phyloP scores from a whole-genome alignment of 2,329 filamentous ascomycete species.

The Sclerotiophoma versabilis region DNA sequence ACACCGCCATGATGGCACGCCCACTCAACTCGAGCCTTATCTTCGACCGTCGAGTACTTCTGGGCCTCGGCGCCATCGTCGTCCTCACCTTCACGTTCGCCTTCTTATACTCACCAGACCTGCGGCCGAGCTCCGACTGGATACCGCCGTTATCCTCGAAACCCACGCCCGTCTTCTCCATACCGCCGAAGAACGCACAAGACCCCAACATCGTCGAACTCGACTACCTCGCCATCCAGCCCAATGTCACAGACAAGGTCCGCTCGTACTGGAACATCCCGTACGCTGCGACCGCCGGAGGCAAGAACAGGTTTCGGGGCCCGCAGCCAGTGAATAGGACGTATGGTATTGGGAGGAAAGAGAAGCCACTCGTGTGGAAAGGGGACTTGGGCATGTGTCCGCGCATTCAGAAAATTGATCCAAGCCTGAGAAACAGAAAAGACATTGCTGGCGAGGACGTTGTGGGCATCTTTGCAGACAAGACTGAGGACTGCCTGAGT shows the following conservation, averaged over 20 bases:
- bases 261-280: constrained; percentile 45
- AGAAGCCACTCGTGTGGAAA: constrained; percentile 38
- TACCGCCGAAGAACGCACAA: constrained; percentile 32
- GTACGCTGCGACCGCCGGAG: constrained; percentile 39
- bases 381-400: constrained; percentile 45
- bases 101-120: constrained; percentile 37
- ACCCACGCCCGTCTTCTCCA: constrained; percentile 29
- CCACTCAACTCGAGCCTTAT: constrained; percentile 36
- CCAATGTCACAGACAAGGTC: constrained; percentile 37
- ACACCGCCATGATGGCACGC: constrained; percentile 27
- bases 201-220: constrained; percentile 41
- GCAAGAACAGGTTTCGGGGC: constrained; percentile 40
- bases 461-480: constrained; percentile 33
- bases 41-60: constrained; percentile 35
- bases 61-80: constrained; percentile 30
- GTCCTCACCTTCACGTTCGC: constrained; percentile 35
- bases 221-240: constrained; percentile 41
- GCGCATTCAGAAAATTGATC: constrained; percentile 44
- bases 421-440: constrained; percentile 32
- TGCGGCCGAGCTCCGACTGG: constrained; percentile 36
- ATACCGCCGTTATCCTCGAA: constrained; percentile 34
- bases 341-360: constrained; percentile 29
- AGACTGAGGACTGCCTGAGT: constrained; percentile 53
- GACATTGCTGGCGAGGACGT: constrained; percentile 38
- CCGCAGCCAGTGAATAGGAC: constrained; percentile 41